These are phyloP conservation scores for Trichoderma sp. DNA, from an alignment of 2,329 filamentous ascomycete genomes.

Conservation along the genomic window DNA sequence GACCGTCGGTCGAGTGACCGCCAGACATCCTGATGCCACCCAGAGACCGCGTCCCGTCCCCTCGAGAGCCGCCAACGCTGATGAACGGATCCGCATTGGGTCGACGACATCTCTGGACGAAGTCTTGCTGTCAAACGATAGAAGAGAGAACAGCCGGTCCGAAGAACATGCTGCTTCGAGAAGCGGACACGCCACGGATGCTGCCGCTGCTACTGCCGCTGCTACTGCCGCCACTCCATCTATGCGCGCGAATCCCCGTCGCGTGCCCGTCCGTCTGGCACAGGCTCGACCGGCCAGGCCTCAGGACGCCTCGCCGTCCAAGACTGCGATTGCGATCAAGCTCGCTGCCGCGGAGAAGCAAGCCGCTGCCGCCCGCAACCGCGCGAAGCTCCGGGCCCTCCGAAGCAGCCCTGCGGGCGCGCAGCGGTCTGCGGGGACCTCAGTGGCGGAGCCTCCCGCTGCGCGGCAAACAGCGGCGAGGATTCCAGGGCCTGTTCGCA, in stretches of 20 bases:
- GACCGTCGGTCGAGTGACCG: background rate
- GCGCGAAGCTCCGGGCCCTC: slow-evolving; percentile 63
- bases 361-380: slow-evolving; percentile 63
- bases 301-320: slow-evolving; percentile 61
- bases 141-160: background rate
- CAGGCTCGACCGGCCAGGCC: slow-evolving; percentile 41
- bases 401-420: slow-evolving; percentile 38
- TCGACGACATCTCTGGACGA: slow-evolving; percentile 42
- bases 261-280: slow-evolving; percentile 38
- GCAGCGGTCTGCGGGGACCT: slow-evolving; percentile 36
- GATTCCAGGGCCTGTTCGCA: slow-evolving; percentile 21
- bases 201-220: background rate
- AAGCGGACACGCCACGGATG: background rate
- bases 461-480: slow-evolving; percentile 25
- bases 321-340: slow-evolving; percentile 65
- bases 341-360: slow-evolving; percentile 65
- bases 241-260: slow-evolving; percentile 16
- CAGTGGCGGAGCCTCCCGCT: background rate
- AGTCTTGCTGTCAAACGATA: slow-evolving; percentile 36
- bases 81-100: slow-evolving; percentile 34
- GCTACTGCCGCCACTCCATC: background rate
- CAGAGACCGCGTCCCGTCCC: slow-evolving; percentile 1
- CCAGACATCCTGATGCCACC: background rate
- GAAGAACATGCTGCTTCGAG: slow-evolving; percentile 26
- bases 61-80: background rate